Percentiles rank a stretch among this genome's conserved stretches.
These are phyloP conservation scores for Colletotrichum chrysophilum DNA, from an alignment of 2,329 filamentous ascomycete species.

Conservation along the genomic window DNA sequence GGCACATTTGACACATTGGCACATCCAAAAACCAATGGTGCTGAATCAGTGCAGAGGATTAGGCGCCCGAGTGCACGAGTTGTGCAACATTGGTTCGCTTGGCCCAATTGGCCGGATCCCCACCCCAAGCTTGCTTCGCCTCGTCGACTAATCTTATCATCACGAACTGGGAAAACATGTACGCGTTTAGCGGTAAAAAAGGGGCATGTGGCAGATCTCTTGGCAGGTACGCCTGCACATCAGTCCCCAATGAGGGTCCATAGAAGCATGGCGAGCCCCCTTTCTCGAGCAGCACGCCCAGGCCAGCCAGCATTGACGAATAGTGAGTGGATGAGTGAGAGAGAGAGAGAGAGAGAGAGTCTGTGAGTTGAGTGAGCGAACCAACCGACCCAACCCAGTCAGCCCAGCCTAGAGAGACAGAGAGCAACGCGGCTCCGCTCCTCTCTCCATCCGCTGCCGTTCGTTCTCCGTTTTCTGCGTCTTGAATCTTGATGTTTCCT, in stretches of 20 bases:
- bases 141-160: background rate
- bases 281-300: background rate
- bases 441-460: background rate
- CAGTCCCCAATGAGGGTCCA: background rate
- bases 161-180: background rate
- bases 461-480: background rate
- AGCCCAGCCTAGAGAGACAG: background rate
- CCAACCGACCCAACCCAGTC: background rate
- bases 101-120: background rate
- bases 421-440: background rate
- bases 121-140: constrained; percentile 8
- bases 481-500: background rate
- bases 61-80: background rate
- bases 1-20: background rate
- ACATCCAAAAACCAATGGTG: background rate
- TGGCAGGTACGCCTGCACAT: background rate
- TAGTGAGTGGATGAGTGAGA: background rate
- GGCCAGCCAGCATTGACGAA: background rate
- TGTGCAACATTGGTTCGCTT: background rate
- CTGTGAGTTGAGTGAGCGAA: background rate
- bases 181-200: background rate
- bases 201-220: background rate
- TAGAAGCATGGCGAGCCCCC: background rate
- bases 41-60: background rate
- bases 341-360: background rate